Conservation (phyloP, 1,139 yeast genomes). For the Geotrichum restrictum region DNA sequence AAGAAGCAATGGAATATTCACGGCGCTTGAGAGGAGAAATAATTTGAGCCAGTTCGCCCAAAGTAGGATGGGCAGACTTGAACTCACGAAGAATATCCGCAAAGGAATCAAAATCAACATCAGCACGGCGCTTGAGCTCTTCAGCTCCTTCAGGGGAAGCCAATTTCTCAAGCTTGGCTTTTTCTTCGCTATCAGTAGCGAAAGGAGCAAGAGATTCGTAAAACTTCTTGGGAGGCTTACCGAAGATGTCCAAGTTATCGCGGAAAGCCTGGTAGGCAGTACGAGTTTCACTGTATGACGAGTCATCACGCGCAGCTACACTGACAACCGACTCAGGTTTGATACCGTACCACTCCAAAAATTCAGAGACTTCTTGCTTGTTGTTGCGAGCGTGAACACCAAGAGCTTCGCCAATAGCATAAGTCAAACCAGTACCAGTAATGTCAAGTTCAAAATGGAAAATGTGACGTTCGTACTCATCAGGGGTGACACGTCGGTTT, state of each 20-base stretch:
- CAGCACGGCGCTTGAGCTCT: conserved; percentile 80
- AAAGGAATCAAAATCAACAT: conserved; percentile 74
- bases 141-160: conserved; percentile 81
- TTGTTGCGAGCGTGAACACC: conserved; percentile 93
- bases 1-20: conserved; percentile 97
- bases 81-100: conserved; percentile 79
- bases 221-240: conserved; percentile 94
- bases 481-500: conserved; percentile 89
- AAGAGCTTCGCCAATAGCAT: conserved; percentile 93
- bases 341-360: conserved; percentile 67
- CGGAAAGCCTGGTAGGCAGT: conserved; percentile 76
- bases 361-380: conserved; percentile 58
- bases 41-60: conserved; percentile 64
- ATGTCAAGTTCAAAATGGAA: conserved; percentile 95
- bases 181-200: conserved; percentile 69
- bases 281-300: conserved; percentile 58
- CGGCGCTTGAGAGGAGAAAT: conserved; percentile 91
- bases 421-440: conserved; percentile 83
- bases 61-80: conserved; percentile 76
- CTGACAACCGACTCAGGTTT: conserved; percentile 65
- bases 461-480: conserved; percentile 85
- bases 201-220: conserved; percentile 74
- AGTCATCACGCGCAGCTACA: conserved; percentile 66
- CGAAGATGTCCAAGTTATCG: conserved; percentile 82
- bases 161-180: conserved; percentile 56